These are phyloP conservation scores for Cornus kousa DNA, from an alignment of 148 eudicot genomes.

Conservation along the genomic window DNA sequence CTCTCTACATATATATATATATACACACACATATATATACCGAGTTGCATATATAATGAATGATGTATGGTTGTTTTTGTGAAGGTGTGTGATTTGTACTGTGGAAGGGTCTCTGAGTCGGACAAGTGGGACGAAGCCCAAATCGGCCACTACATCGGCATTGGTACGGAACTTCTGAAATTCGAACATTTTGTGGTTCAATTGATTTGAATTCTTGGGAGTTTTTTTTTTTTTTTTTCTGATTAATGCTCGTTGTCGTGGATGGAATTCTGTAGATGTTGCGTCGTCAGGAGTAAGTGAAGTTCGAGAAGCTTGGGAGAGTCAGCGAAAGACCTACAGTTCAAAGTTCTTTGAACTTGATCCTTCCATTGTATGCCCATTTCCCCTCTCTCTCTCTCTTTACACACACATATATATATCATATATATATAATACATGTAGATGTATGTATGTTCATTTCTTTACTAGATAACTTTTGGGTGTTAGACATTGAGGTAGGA, in stretches of 20 bases:
- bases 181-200: not conserved
- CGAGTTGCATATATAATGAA: not conserved
- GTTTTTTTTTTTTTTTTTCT: not conserved
- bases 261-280: slow-evolving; percentile 47
- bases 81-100: slow-evolving; percentile 78
- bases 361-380: slow-evolving; percentile 64
- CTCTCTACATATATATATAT: not conserved
- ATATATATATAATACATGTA: too few relatives aligned
- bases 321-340: slow-evolving; percentile 69
- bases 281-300: slow-evolving; percentile 62
- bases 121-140: slow-evolving; percentile 82
- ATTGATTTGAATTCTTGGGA: not conserved
- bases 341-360: slow-evolving; percentile 74
- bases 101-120: slow-evolving; percentile 67
- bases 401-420: too few relatives aligned
- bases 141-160: slow-evolving; percentile 81
- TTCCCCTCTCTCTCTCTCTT: not conserved
- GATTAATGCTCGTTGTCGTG: not conserved
- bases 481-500: too few relatives aligned
- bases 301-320: slow-evolving; percentile 86
- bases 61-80: not conserved
- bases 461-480: too few relatives aligned
- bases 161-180: slow-evolving; percentile 41
- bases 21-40: not conserved
- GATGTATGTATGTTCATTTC: too few relatives aligned